Conservation (phyloP, 148 eudicot species). For the Rhododendron griersonianum region DNA sequence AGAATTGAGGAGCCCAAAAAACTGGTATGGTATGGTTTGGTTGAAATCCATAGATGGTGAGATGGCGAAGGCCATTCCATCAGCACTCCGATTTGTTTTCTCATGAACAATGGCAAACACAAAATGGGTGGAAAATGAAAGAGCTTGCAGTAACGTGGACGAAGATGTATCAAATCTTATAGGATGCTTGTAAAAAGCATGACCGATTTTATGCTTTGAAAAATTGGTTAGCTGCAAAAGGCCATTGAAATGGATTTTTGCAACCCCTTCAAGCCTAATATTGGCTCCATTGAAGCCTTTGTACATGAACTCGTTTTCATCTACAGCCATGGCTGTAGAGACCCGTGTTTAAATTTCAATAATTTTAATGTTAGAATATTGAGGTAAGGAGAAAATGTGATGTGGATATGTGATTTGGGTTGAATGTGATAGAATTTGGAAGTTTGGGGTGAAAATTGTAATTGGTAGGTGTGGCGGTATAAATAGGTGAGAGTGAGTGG, state of each 20-base stretch:
- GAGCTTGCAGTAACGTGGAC: not conserved
- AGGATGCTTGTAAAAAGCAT: slow-evolving; percentile 18
- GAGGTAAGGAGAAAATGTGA: too few species aligned
- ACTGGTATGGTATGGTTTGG: not conserved
- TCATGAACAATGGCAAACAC: slow-evolving; percentile 15
- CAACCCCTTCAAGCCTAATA: slow-evolving; percentile 16
- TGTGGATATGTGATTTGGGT: too few species aligned
- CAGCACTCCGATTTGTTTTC: not conserved
- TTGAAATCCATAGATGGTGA: not conserved
- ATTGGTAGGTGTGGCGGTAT: too few species aligned
- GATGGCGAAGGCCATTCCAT: slow-evolving; percentile 23
- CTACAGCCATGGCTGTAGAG: not conserved
- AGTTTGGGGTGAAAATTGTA: too few species aligned
- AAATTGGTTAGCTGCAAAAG: slow-evolving; percentile 15
- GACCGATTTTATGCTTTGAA: slow-evolving; percentile 10
- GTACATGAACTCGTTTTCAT: not conserved
- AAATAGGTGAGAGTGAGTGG: too few species aligned
- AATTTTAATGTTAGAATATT: too few species aligned
- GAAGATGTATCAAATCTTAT: not conserved
- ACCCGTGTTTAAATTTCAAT: too few species aligned
- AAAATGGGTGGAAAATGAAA: slow-evolving; percentile 10
- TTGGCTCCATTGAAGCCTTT: slow-evolving; percentile 19
- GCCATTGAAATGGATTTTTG: slow-evolving; percentile 16
- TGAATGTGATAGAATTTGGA: too few species aligned
- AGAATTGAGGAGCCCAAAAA: slow-evolving; percentile 17